Conservation (phyloP, 257 asterid species). For the Salvia rosmarinus region DNA sequence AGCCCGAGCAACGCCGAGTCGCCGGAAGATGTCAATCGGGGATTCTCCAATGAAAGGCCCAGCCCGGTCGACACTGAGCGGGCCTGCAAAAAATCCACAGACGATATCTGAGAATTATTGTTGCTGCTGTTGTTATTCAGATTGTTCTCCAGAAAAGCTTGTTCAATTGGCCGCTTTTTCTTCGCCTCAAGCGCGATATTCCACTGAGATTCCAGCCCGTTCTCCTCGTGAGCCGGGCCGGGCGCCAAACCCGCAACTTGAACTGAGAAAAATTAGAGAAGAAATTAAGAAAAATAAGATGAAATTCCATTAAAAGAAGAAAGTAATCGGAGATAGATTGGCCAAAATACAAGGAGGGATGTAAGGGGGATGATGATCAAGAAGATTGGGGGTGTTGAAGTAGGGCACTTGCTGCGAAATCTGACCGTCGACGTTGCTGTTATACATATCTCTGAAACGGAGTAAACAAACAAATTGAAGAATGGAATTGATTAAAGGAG, state of each 20-base stretch:
- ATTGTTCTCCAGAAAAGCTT: slow-evolving; percentile 69
- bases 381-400: slow-evolving; percentile 66
- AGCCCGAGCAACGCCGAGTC: slow-evolving; percentile 77
- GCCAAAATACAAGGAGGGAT: slow-evolving; percentile 72
- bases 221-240: slow-evolving; percentile 59
- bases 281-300: neutral
- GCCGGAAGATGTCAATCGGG: slow-evolving; percentile 65
- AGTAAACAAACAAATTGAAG: slow-evolving; percentile 1
- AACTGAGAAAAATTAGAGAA: slow-evolving; percentile 49
- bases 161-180: slow-evolving; percentile 78
- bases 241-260: slow-evolving; percentile 83
- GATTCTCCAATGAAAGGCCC: slow-evolving; percentile 88
- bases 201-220: slow-evolving; percentile 77
- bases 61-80: slow-evolving; percentile 94
- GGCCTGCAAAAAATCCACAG: slow-evolving; percentile 77
- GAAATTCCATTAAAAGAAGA: neutral
- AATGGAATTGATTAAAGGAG: slow-evolving; percentile 14
- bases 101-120: slow-evolving; percentile 75
- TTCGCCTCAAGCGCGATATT: slow-evolving; percentile 62
- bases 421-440: slow-evolving; percentile 72
- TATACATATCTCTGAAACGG: slow-evolving; percentile 66
- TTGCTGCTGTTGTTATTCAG: slow-evolving; percentile 47
- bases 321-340: slow-evolving; percentile 2
- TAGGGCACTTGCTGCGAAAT: slow-evolving; percentile 69
- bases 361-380: slow-evolving; percentile 92